A percentile compares a stretch with the other conserved stretches of the same genome.
Evolutionary conservation across 2,329 filamentous ascomycete genomes (phyloP).

Genomic region (Aaosphaeria pasadenensis): DNA sequence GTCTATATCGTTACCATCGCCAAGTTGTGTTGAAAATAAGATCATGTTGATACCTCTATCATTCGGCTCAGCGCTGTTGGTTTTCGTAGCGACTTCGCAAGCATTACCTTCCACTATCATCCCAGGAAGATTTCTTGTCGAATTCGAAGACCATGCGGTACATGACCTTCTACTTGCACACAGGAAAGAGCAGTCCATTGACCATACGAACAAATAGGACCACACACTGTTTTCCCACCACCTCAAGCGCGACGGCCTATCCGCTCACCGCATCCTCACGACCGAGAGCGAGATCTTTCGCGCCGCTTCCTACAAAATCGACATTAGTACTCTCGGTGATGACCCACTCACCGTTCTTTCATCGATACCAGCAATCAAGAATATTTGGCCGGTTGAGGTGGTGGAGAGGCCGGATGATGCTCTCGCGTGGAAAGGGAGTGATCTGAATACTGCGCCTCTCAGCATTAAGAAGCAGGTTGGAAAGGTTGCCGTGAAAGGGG

Average conservation of each 20-base stretch:
- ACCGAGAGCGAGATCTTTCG: slow-evolving; percentile 1
- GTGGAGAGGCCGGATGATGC: not conserved
- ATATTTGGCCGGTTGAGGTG: slow-evolving; percentile 1
- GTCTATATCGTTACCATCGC: too few species aligned
- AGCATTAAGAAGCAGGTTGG: not conserved
- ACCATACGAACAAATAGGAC: not conserved
- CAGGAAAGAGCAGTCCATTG: not conserved
- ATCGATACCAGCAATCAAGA: slow-evolving; percentile 1
- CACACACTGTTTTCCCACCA: not conserved
- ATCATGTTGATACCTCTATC: too few species aligned
- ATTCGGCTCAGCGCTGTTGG: not conserved
- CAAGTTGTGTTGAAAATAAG: too few species aligned
- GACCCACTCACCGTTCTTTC: not conserved
- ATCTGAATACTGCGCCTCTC: not conserved
- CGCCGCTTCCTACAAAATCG: slow-evolving; percentile 1
- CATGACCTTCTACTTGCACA: not conserved
- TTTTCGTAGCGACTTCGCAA: not conserved
- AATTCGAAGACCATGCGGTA: not conserved
- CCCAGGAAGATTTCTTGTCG: not conserved
- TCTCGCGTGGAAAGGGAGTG: not conserved
- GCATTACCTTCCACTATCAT: not conserved
- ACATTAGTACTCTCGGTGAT: not conserved
- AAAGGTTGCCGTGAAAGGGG: not conserved
- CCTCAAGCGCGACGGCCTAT: not conserved
- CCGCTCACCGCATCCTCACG: not conserved